A percentile compares a stretch with the other conserved stretches of the same genome.
phyloP scores from a whole-genome alignment of 306 rosid species.

The Casuarina equisetifolia region DNA sequence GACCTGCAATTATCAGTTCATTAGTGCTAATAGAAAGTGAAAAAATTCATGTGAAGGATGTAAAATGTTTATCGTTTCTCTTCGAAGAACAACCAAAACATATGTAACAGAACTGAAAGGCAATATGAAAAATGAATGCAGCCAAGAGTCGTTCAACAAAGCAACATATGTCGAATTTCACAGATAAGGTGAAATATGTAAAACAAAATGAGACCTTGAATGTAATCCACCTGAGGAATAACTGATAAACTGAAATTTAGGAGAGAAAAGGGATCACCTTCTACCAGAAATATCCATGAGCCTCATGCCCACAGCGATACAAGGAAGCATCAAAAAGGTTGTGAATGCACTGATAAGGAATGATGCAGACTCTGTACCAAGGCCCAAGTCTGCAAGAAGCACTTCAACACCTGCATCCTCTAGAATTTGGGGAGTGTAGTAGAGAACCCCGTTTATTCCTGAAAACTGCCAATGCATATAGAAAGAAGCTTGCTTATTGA shows the following conservation, averaged over 20 bases:
- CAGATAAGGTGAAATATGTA: no score
- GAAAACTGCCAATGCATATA: constrained; percentile 53
- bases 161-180: no score
- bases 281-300: constrained; percentile 78
- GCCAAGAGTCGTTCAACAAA: no score
- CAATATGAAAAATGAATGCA: no score
- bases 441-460: constrained; percentile 83
- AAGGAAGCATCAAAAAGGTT: constrained; percentile 83
- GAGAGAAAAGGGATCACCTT: constrained; percentile 39
- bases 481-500: constrained; percentile 19
- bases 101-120: no score
- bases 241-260: background rate
- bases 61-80: no score
- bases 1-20: constrained; percentile 45
- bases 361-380: constrained; percentile 62
- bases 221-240: background rate
- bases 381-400: constrained; percentile 60
- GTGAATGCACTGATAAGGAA: constrained; percentile 77
- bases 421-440: constrained; percentile 90
- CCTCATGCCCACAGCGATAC: constrained; percentile 65
- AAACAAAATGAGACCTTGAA: background rate
- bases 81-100: no score
- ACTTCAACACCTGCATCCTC: constrained; percentile 78
- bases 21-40: background rate
- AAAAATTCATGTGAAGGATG: background rate